Percentiles rank a stretch among this genome's conserved stretches.
Conservation (phyloP, 176 grass and related monocot species). For the Oryza officinalis region DNA sequence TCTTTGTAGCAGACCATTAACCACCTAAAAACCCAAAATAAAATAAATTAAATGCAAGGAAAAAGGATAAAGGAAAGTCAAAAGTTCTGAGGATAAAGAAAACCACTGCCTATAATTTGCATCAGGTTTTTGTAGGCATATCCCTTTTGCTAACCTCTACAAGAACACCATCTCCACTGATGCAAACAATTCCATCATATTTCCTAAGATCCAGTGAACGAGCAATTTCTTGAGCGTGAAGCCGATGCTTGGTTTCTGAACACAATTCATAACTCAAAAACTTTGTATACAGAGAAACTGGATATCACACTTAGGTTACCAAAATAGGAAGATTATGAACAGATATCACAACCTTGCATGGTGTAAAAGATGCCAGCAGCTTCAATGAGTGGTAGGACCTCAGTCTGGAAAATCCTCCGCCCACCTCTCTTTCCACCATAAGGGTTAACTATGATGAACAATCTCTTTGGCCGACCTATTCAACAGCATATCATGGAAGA, state of each 20-base stretch:
- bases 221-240: conserved; percentile 93
- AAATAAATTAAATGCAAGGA: background rate
- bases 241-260: conserved; percentile 83
- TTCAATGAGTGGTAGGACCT: conserved; percentile 75
- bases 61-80: background rate
- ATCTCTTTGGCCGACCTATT: conserved; percentile 80
- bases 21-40: conserved; percentile 60
- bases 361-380: conserved; percentile 74
- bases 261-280: conserved; percentile 21
- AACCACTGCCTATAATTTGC: background rate
- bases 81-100: background rate
- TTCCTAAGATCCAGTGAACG: conserved; percentile 68
- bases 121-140: background rate
- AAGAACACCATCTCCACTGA: conserved; percentile 93
- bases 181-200: conserved; percentile 92
- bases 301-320: background rate
- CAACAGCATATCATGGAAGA: conserved; percentile 20
- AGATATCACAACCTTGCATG: conserved; percentile 68
- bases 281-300: conserved; percentile 13
- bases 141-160: conserved; percentile 75
- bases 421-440: conserved; percentile 87
- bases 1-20: conserved; percentile 94
- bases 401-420: conserved; percentile 58
- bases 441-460: conserved; percentile 92
- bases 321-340: background rate